Conservation (phyloP, 495 filamentous ascomycete genomes). For the Annulohypoxylon stygium region DNA sequence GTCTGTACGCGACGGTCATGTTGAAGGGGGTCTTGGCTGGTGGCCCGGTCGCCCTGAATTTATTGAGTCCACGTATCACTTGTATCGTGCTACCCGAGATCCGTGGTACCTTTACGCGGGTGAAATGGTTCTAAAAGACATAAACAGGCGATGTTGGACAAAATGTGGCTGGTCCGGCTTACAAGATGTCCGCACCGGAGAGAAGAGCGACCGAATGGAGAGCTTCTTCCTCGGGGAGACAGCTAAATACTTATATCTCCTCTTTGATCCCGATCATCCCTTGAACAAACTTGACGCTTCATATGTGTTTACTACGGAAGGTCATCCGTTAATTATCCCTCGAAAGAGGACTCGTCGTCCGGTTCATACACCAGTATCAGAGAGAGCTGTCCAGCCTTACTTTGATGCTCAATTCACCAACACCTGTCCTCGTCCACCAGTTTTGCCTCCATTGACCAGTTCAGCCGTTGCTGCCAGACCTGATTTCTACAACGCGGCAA, state of each 20-base stretch:
- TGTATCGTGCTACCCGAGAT: constrained; percentile 93
- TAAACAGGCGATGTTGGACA: constrained; percentile 91
- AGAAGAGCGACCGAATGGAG: constrained; percentile 96
- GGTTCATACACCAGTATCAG: constrained; percentile 24
- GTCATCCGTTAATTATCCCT: constrained; percentile 91
- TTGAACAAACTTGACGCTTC: constrained; percentile 86
- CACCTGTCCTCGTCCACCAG: constrained; percentile 72
- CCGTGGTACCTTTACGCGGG: constrained; percentile 97
- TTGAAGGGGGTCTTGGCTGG: constrained; percentile 91
- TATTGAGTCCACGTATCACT: constrained; percentile 92
- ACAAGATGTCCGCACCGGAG: constrained; percentile 90
- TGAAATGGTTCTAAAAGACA: constrained; percentile 92
- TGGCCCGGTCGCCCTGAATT: constrained; percentile 97
- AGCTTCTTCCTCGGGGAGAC: constrained; percentile 99
- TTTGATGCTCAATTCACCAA: constrained; percentile 58
- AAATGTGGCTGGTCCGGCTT: constrained; percentile 95
- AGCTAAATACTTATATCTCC: constrained; percentile 90
- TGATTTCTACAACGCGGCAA: constrained; percentile 94
- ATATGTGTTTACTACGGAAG: constrained; percentile 95
- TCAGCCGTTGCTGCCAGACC: constrained; percentile 84
- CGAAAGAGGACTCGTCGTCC: constrained; percentile 53
- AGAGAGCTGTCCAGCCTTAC: constrained; percentile 45
- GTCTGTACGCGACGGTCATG: constrained; percentile 85
- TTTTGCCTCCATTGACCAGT: constrained; percentile 71
- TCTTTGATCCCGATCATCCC: constrained; percentile 88